phyloP scores from a whole-genome alignment of 441 rosid genomes.

The Adansonia grandidieri region DNA sequence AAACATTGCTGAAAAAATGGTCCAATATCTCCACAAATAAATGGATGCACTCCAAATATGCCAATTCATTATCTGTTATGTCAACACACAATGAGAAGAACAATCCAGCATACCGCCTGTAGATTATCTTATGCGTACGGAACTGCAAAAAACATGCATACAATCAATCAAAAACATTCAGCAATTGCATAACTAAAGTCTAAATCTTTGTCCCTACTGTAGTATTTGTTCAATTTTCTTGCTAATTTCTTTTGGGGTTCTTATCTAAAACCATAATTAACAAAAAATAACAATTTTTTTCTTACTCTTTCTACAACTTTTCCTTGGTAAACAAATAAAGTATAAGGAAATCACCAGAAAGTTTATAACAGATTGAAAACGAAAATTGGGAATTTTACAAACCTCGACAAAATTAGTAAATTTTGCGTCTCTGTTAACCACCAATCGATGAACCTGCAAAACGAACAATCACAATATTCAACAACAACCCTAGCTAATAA shows the following conservation, averaged over 20 bases:
- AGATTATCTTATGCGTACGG: slow-evolving; percentile 87
- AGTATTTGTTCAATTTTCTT: background rate
- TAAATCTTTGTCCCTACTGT: background rate
- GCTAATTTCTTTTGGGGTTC: background rate
- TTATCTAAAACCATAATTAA: background rate
- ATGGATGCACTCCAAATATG: slow-evolving; percentile 92
- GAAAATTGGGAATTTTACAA: background rate
- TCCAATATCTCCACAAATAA: slow-evolving; percentile 96
- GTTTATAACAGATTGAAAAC: too few relatives aligned
- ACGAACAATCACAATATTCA: too few relatives aligned
- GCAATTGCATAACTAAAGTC: background rate
- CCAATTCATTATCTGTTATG: slow-evolving; percentile 93
- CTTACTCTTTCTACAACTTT: background rate
- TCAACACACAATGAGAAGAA: slow-evolving; percentile 94
- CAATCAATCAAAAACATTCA: background rate
- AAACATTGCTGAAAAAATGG: slow-evolving; percentile 99
- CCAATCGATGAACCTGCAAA: too few relatives aligned
- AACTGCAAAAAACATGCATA: slow-evolving; percentile 55
- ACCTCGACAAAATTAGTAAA: too few relatives aligned
- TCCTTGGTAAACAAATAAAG: too few relatives aligned
- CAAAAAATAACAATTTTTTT: background rate
- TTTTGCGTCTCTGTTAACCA: too few relatives aligned
- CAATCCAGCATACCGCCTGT: slow-evolving; percentile 94
- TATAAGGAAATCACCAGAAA: too few relatives aligned
- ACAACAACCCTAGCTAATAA: too few relatives aligned